Base-by-base conservation (phyloP, 164 flowering plant species). In the Houttuynia cordata region DNA sequence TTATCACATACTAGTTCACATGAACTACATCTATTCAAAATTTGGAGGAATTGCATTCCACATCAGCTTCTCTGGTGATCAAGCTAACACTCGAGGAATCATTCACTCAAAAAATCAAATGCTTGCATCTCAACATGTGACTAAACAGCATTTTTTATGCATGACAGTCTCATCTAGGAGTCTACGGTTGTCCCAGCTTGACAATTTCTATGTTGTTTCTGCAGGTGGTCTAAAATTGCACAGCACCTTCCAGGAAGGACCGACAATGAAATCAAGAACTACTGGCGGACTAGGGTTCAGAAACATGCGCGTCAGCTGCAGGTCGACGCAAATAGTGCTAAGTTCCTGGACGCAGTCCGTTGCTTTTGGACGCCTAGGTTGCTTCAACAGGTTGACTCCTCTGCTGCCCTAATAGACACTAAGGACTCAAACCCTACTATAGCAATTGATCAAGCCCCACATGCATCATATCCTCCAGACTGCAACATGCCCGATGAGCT, bases 211-310 rank as follows among this genome's bases (percentile, higher is more conserved):
- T 55, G 47, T 45, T 41, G 51, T n/a, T 45, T n/a, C 24, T 63
- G 5, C 64, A 89, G 97, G 76, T 89, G 97, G 97, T 89, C 97
- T 7, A 85, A 79, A 70, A 89, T 89, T 62, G 97, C 97, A 12
- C 83, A 80, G 56, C 78, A 83, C 56, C 68, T 89, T 49, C 97
- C 97, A 24, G 97, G 97, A 63, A 78, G 97, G 70, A 89, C 97
- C 15, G 97, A 89, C 39, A 89, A 89, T 57, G 97, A 87, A 54
- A 89, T 89, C 54, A 89, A 89, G 76, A 89, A 89, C 64, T 89
- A 85, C 60, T 89, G 97, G 97, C 76, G 97, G 73, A 89, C 97
- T 19, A 63, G 87, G 60, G 82, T 87, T 58, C 90, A 85, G 41
- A 89, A 83, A 66, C 90, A 87, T 66, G 94, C 91, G 6, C 23